These are phyloP conservation scores for Leonotis leonurus DNA, from an alignment of 257 asterid genomes.

Conservation along the genomic window DNA sequence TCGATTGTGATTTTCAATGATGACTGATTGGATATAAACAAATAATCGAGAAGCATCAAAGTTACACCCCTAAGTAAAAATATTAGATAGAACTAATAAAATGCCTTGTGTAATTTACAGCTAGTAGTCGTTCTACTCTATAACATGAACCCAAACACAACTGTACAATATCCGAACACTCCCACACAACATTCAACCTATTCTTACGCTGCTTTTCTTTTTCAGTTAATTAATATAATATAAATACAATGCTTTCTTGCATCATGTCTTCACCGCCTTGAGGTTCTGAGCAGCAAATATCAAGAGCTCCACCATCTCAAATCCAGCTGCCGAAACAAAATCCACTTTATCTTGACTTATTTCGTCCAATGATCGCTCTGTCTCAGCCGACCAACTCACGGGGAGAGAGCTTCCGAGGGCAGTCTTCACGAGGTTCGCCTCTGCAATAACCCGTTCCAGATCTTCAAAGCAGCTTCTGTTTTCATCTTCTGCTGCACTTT, in stretches of 20 bases:
- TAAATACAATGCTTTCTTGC: background rate
- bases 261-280: constrained; percentile 23
- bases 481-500: constrained; percentile 21
- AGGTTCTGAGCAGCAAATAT: constrained; percentile 52
- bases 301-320: constrained; percentile 91
- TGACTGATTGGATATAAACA: too few relatives aligned
- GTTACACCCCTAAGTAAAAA: too few relatives aligned
- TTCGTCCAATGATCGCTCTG: constrained; percentile 25
- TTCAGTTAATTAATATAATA: too few relatives aligned
- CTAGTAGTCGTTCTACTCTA: too few relatives aligned
- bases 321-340: constrained; percentile 83
- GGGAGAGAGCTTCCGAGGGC: constrained; percentile 90
- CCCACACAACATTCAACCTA: background rate
- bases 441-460: constrained; percentile 43
- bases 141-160: background rate
- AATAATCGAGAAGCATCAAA: too few relatives aligned
- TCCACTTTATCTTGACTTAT: constrained; percentile 37
- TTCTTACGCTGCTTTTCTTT: too few relatives aligned
- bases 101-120: too few relatives aligned
- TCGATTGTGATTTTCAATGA: too few relatives aligned
- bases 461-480: too few relatives aligned
- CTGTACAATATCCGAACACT: background rate
- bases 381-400: constrained; percentile 60
- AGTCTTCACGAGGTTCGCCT: constrained; percentile 66
- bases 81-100: too few relatives aligned